Base-by-base conservation (phyloP, 1,139 yeast species). In the Arxiozyma heterogenica region DNA sequence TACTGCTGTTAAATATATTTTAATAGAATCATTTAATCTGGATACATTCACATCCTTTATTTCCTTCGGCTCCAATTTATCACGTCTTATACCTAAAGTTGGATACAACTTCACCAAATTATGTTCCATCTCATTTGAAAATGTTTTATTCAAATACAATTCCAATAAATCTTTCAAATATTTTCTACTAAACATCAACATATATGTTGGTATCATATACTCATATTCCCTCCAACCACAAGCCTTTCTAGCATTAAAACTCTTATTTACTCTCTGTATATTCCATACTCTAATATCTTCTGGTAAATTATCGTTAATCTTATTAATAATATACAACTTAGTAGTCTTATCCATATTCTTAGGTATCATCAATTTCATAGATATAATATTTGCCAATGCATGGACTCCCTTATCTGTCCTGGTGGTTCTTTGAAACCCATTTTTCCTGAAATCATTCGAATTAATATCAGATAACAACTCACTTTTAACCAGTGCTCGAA, bases 351-450 rank as follows among this genome's bases (percentile, higher is more conserved):
- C 83, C 12, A 49, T 44, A 43, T 87, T 95, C 64, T 87, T 95
- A 54, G 42, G 34, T 4, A 87, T 77, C 62, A 87, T 86, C 74
- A 90, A 73, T 68, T 90, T 90, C 62, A 86, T 74, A 15, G 59
- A 53, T 4, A 58, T 44, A 3, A 58, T 11, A 43, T 60, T 91
- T 8, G 97, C 97, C 1, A 97, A 96, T 23, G 98, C 98, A 71
- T 93, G 98, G n/a, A 93, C 98, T 55, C 98, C 98, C 70, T 91
- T 93, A 68, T 93, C 98, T 3, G 98, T 93, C 70, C 98, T 78
- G 3, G 98, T 98, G 47, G 97, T 96, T 62, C 98, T 79, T 86
- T 87, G 85, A 64, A 93, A 86, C 0, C 93, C 89, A 53, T 84
- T 83, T 67, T 93, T 93, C 68, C 87, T 90, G 62, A 93, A 81